phyloP scores from a whole-genome alignment of 345 rosid species.

The Fremontodendron californicum region DNA sequence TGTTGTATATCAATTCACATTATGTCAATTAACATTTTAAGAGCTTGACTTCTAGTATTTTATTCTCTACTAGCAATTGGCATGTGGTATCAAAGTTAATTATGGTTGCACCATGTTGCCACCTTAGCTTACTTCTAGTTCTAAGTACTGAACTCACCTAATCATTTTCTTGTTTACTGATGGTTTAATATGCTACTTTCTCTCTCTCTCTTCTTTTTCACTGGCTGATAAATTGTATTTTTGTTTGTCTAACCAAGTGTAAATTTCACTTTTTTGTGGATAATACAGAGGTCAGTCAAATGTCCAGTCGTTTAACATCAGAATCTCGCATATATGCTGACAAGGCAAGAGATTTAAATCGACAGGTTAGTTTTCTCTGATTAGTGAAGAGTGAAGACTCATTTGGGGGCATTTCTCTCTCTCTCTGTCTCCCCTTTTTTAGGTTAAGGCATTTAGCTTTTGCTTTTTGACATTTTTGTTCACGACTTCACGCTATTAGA shows the following conservation, averaged over 20 bases:
- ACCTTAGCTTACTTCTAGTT: not conserved
- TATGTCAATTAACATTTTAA: not conserved
- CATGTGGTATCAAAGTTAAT: not conserved
- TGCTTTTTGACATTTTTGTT: not conserved
- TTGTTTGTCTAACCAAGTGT: conserved; percentile 12
- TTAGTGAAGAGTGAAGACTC: not conserved
- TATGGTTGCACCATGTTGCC: not conserved
- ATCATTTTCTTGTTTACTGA: not conserved
- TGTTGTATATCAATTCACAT: not conserved
- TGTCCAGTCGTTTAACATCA: conserved; percentile 92
- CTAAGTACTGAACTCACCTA: not conserved
- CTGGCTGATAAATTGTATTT: not conserved
- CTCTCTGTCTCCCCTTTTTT: not conserved
- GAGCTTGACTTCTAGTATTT: not conserved
- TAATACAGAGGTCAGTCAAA: conserved; percentile 94
- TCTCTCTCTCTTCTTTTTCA: not conserved
- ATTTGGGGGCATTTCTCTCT: not conserved
- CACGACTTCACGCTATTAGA: too few relatives aligned
- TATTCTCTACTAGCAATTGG: not conserved
- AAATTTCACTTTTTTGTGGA: conserved; percentile 4
- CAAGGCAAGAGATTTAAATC: conserved; percentile 96
- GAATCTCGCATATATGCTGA: conserved; percentile 97
- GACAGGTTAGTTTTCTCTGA: conserved; percentile 54
- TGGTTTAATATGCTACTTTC: too few relatives aligned
- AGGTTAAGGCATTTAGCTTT: not conserved